phyloP scores from a whole-genome alignment of 495 filamentous ascomycete genomes.

The Amorphotheca resinae region DNA sequence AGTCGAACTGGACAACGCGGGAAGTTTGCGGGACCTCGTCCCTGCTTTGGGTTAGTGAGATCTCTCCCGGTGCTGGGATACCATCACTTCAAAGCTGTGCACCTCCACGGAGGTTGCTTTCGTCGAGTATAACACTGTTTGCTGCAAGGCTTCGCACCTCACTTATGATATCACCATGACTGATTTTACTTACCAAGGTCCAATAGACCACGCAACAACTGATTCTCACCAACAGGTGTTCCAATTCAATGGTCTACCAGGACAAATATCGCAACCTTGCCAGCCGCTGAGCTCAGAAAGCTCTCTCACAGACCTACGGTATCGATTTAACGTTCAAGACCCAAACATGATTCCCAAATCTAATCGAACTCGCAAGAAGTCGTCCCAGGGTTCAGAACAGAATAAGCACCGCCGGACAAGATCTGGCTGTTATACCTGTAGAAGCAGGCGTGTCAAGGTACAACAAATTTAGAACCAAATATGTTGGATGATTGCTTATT shows the following conservation, averaged over 20 bases:
- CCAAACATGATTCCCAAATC: constrained; percentile 28
- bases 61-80: not conserved
- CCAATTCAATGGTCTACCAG: not conserved
- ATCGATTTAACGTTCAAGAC: constrained; percentile 18
- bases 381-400: constrained; percentile 52
- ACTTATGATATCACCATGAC: constrained; percentile 8
- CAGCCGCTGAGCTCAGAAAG: constrained; percentile 16
- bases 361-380: constrained; percentile 43
- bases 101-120: not conserved
- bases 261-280: not conserved
- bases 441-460: constrained; percentile 83
- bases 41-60: not conserved
- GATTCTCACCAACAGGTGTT: not conserved
- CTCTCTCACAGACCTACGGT: constrained; percentile 16
- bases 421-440: constrained; percentile 91
- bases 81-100: not conserved
- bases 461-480: constrained; percentile 1
- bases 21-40: not conserved
- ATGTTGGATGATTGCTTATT: constrained; percentile 2
- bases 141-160: not conserved
- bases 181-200: constrained; percentile 2
- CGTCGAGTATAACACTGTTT: not conserved
- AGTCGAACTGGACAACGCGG: not conserved
- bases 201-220: not conserved
- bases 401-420: constrained; percentile 90